A percentile compares a stretch with the other conserved stretches of the same genome.
Conservation (phyloP, 257 asterid species). For the Solanum chmielewskii region DNA sequence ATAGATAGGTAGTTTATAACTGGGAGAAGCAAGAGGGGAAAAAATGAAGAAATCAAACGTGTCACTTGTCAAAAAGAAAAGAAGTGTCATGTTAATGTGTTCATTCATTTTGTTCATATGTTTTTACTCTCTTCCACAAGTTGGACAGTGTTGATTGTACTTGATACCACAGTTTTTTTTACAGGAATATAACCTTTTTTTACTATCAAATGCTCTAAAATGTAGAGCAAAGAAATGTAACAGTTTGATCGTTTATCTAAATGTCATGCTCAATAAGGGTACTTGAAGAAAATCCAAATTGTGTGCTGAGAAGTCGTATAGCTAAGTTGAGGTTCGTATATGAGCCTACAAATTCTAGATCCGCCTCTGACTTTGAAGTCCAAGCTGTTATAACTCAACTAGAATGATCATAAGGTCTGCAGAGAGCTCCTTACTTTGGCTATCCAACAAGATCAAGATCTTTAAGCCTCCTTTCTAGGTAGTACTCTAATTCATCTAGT, state of each 20-base stretch:
- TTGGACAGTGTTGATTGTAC: not conserved
- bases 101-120: slow-evolving; percentile 45
- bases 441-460: slow-evolving; percentile 96
- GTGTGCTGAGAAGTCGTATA: not conserved
- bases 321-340: not conserved
- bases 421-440: slow-evolving; percentile 29
- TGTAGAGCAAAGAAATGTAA: not conserved
- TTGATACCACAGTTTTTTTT: not conserved
- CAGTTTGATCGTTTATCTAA: not conserved
- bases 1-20: not conserved
- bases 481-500: slow-evolving; percentile 67
- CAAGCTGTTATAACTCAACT: not conserved
- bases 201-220: not conserved
- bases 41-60: not conserved
- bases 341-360: not conserved
- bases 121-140: slow-evolving; percentile 14
- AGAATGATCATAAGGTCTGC: not conserved
- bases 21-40: not conserved
- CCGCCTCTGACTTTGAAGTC: not conserved
- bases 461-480: slow-evolving; percentile 86
- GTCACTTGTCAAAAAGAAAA: not conserved
- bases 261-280: not conserved
- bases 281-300: not conserved
- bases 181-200: not conserved
- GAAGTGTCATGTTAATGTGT: slow-evolving; percentile 14